These are phyloP conservation scores for Saccharomycopsis hybrid DNA, from an alignment of 1,139 yeast species.

Conservation along the genomic window DNA sequence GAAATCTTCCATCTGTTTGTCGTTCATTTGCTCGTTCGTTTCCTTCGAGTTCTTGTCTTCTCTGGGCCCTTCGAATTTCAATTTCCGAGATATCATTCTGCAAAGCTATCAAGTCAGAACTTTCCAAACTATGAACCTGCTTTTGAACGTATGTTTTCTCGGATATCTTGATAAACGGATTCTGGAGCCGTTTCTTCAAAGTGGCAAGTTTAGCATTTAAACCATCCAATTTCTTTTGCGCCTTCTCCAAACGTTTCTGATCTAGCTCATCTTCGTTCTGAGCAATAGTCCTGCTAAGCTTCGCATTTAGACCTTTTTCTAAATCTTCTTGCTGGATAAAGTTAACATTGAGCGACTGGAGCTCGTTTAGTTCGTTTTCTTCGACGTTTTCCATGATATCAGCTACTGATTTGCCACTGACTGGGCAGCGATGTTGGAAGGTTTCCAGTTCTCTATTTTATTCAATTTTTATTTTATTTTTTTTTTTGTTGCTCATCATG, in stretches of 20 bases:
- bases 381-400: neutral
- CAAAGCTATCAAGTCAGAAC: constrained; percentile 47
- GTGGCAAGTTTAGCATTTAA: constrained; percentile 38
- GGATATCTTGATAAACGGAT: constrained; percentile 59
- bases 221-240: constrained; percentile 42
- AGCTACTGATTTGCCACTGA: neutral
- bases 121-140: constrained; percentile 49
- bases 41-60: constrained; percentile 25
- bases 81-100: constrained; percentile 64
- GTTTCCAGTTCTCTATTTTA: neutral
- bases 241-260: constrained; percentile 61
- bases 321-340: constrained; percentile 19
- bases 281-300: constrained; percentile 13
- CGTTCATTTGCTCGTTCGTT: too few species aligned
- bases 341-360: constrained; percentile 9
- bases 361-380: constrained; percentile 1
- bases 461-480: too few species aligned
- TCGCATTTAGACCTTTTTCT: constrained; percentile 17
- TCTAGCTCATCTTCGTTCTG: constrained; percentile 68
- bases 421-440: neutral
- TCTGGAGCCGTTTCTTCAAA: constrained; percentile 43
- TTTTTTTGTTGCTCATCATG: too few species aligned
- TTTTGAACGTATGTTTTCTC: constrained; percentile 48
- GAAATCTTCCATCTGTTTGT: constrained; percentile 36
- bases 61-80: constrained; percentile 37